A percentile compares a stretch with the other conserved stretches of the same genome.
Evolutionary conservation across 768 basidiomycete genomes (phyloP).

Genomic region (Trametes sanguinea): DNA sequence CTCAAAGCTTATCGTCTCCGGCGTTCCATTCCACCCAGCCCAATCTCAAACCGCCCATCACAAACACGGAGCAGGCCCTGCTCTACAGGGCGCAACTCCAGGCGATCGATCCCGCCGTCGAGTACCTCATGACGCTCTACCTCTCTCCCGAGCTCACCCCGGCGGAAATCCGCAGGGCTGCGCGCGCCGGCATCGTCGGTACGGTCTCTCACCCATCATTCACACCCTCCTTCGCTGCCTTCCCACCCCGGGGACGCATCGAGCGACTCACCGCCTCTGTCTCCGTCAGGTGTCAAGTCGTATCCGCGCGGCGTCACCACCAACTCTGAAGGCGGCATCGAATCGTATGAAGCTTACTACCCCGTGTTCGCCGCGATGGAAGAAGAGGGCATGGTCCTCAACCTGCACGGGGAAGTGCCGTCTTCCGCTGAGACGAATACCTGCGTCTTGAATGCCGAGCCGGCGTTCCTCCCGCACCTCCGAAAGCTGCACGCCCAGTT

Average conservation of each 20-base stretch:
- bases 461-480: constrained; percentile 86
- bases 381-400: constrained; percentile 89
- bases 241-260: too few relatives aligned
- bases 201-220: constrained; percentile 4
- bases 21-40: constrained; percentile 53
- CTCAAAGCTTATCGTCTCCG: constrained; percentile 4
- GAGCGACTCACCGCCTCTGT: too few relatives aligned
- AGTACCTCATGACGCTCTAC: constrained; percentile 96
- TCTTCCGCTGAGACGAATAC: constrained; percentile 81
- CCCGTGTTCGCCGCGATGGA: constrained; percentile 94
- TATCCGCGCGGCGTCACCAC: constrained; percentile 98
- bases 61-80: constrained; percentile 76
- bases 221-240: not conserved
- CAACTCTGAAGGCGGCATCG: constrained; percentile 94
- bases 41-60: constrained; percentile 89
- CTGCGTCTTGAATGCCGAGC: constrained; percentile 92
- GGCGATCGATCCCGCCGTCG: constrained; percentile 69
- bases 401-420: constrained; percentile 96
- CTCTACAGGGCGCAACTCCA: constrained; percentile 78
- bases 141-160: constrained; percentile 90
- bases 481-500: constrained; percentile 78
- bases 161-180: constrained; percentile 87
- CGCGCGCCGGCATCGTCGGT: constrained; percentile 77
- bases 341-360: constrained; percentile 93
- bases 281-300: constrained; percentile 75